phyloP scores from a whole-genome alignment of 768 basidiomycete species.

The Leccinum sublutescens region DNA sequence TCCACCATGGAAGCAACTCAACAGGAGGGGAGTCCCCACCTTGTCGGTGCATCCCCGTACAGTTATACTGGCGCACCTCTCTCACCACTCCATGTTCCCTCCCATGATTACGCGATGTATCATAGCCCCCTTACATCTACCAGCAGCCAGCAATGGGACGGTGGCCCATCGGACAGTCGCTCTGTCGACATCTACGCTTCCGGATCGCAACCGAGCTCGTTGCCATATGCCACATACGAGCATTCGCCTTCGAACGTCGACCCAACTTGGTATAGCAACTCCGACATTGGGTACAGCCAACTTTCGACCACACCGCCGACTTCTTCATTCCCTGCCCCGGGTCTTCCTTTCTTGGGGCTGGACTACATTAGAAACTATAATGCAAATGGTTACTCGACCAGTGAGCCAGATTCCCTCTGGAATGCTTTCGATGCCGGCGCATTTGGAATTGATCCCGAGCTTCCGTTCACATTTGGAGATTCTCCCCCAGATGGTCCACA shows the following conservation, averaged over 20 bases:
- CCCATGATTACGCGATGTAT: conserved; percentile 52
- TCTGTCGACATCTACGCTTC: conserved; percentile 45
- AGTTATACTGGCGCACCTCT: conserved; percentile 45
- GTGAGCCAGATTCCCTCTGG: conserved; percentile 46
- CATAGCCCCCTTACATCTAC: conserved; percentile 31
- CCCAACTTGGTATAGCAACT: conserved; percentile 34
- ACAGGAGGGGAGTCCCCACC: conserved; percentile 56
- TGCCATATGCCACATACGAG: conserved; percentile 47
- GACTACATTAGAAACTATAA: conserved; percentile 82
- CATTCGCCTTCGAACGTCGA: conserved; percentile 41
- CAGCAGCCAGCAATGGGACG: conserved; percentile 44
- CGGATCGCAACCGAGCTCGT: conserved; percentile 31
- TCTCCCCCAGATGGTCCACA: conserved; percentile 30
- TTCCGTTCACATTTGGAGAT: conserved; percentile 61
- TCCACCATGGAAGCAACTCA: conserved; percentile 46
- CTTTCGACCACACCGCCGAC: conserved; percentile 59
- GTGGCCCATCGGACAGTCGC: conserved; percentile 37
- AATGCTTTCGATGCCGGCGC: conserved; percentile 69
- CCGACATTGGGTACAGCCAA: conserved; percentile 40
- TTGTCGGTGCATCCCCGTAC: conserved; percentile 44
- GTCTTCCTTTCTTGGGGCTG: conserved; percentile 80
- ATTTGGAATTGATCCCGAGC: conserved; percentile 75
- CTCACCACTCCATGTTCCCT: conserved; percentile 50
- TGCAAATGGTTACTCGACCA: conserved; percentile 40
- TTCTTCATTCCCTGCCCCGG: conserved; percentile 65